Base-by-base conservation (phyloP, 2,329 filamentous ascomycete genomes). In the Penicillium concentricum region DNA sequence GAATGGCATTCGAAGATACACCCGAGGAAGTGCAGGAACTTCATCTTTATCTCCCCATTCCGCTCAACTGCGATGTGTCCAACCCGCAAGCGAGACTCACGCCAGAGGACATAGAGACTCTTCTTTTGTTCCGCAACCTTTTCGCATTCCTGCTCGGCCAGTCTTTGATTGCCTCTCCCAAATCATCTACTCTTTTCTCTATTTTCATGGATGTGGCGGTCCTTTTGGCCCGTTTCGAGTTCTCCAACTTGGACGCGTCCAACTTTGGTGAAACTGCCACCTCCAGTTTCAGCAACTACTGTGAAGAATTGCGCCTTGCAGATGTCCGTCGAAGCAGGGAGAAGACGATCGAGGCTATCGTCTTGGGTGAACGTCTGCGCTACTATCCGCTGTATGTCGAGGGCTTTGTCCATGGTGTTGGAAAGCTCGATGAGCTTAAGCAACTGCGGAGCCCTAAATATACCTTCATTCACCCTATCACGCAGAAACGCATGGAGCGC, bases 281-380 rank as follows among this genome's bases (percentile, higher is more conserved):
- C 18, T 72, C 72, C 5, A 80, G 75, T 58, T 80, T 81, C 61
- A 69, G 72, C 41, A 74, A 76, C 58, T 95, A 92, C 68, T 85
- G 92, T 58, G 87, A 92, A 45, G 88, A 94, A 71, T 79, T 92
- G 59, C 82, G 81, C 20, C 77, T 97, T 32, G 88, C 85, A 3
- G 93, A 97, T 73, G 88, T 96, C 45, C 83, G 92, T 53, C 79
- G 84, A 58, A 96, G 90, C 70, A 84, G 88, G 26, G 91, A 96
- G 69, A 95, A 94, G 80, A 96, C 90, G 0, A 81, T 97, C 24
- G 91, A 97, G 74, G 90, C 88, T 0, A 82, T 97, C 45, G 83
- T 97, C n/a, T 79, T 99, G 12, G 92, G 90, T 54, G 93, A 99
- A 76, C 84, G 85, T 37, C 90, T 97, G 86, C 87, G 87, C 56